phyloP scores from a whole-genome alignment of 176 grass and related monocot species.

The Paspalum notatum region DNA sequence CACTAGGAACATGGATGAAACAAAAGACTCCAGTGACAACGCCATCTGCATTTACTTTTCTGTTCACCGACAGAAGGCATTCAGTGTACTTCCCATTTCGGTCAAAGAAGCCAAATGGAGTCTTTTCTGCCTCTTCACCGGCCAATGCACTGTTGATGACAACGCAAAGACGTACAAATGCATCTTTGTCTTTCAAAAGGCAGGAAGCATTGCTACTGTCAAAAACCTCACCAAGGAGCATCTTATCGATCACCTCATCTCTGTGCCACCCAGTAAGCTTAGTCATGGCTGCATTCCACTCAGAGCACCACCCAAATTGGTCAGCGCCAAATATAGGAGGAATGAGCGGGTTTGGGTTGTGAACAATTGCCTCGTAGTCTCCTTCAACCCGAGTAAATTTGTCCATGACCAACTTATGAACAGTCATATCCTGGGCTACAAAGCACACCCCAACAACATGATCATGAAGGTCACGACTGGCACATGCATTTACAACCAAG shows the following conservation, averaged over 20 bases:
- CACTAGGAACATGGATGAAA: constrained; percentile 89
- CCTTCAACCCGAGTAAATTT: constrained; percentile 86
- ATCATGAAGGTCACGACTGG: constrained; percentile 75
- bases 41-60: constrained; percentile 64
- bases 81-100: constrained; percentile 61
- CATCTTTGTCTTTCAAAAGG: constrained; percentile 74
- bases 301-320: constrained; percentile 89
- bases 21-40: constrained; percentile 79
- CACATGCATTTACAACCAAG: constrained; percentile 89
- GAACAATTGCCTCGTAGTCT: constrained; percentile 93
- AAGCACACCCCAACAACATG: constrained; percentile 90
- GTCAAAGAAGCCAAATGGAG: constrained; percentile 74
- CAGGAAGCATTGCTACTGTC: constrained; percentile 67
- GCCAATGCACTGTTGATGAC: constrained; percentile 85
- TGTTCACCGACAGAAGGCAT: constrained; percentile 83
- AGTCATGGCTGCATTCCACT: constrained; percentile 95
- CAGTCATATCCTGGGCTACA: constrained; percentile 96
- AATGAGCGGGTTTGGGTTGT: constrained; percentile 82
- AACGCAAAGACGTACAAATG: constrained; percentile 74
- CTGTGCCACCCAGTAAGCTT: constrained; percentile 81
- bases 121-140: constrained; percentile 78
- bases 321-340: constrained; percentile 95
- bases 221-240: constrained; percentile 92
- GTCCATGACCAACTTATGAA: constrained; percentile 91
- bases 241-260: constrained; percentile 86